Conservation (phyloP, 2,329 filamentous ascomycete genomes). For the Berkeleyomyces basicola region DNA sequence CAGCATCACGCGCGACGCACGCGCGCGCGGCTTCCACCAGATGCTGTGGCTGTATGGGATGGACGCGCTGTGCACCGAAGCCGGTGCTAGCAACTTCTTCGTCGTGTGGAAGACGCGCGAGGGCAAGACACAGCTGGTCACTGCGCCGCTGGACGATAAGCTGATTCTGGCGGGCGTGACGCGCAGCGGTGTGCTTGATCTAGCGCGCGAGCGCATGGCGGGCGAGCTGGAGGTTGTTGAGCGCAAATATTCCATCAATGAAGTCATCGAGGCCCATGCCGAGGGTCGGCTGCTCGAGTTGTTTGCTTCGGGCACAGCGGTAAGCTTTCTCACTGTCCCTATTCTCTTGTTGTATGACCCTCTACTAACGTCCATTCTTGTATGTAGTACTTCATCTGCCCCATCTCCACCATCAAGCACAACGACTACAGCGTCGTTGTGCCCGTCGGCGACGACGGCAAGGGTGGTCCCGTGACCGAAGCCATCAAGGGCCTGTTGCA, state of each 20-base stretch:
- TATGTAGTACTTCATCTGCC: constrained; percentile 49
- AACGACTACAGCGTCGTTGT: constrained; percentile 46
- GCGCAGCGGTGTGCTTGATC: constrained; percentile 60
- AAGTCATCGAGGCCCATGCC: constrained; percentile 52
- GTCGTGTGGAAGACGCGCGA: constrained; percentile 54
- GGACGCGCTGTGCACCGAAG: constrained; percentile 69
- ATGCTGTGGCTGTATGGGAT: constrained; percentile 84
- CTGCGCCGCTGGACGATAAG: constrained; percentile 65
- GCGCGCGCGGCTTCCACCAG: constrained; percentile 62
- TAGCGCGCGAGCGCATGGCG: constrained; percentile 46
- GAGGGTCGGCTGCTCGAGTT: constrained; percentile 70
- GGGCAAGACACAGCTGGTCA: constrained; percentile 54
- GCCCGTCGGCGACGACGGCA: constrained; percentile 37
- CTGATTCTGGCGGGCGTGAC: constrained; percentile 83
- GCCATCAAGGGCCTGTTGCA: constrained; percentile 50
- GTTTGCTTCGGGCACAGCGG: constrained; percentile 75
- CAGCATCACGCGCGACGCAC: constrained; percentile 60
- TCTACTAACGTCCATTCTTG: constrained; percentile 15
- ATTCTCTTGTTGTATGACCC: background rate
- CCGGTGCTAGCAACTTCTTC: constrained; percentile 86
- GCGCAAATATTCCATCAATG: constrained; percentile 64
- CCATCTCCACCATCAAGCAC: constrained; percentile 52
- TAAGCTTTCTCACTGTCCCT: constrained; percentile 27
- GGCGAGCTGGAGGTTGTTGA: constrained; percentile 56
- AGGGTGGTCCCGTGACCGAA: constrained; percentile 38